Evolutionary conservation across 2,329 filamentous ascomycete species (phyloP).

Genomic region (Fusarium transvaalense): DNA sequence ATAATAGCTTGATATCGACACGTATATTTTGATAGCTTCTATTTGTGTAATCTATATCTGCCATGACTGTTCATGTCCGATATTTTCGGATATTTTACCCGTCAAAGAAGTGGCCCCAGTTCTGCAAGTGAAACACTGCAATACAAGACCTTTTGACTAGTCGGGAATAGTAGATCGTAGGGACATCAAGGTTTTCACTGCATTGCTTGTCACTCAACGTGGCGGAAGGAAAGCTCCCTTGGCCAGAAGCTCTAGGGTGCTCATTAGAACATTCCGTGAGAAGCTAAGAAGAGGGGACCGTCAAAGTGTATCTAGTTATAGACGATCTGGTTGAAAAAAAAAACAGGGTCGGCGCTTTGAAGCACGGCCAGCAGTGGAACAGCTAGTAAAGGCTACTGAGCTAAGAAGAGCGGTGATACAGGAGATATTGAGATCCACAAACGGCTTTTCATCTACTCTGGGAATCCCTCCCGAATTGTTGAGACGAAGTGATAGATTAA

Average conservation of each 20-base stretch:
- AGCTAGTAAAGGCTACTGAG: neutral
- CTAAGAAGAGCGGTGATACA: neutral
- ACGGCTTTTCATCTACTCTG: neutral
- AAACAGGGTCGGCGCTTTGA: neutral
- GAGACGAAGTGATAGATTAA: neutral
- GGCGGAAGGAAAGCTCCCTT: no score
- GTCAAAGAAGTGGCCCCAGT: no score
- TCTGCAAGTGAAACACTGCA: no score
- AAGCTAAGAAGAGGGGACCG: accelerated
- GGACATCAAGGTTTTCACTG: neutral
- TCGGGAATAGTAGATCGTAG: no score
- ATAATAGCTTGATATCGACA: no score
- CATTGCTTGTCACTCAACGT: neutral
- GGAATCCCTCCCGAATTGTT: neutral
- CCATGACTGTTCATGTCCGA: no score
- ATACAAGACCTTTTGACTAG: no score
- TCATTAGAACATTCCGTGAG: neutral
- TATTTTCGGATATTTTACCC: no score
- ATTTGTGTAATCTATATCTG: no score
- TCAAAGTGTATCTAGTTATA: neutral
- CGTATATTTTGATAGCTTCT: no score
- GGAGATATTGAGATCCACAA: neutral
- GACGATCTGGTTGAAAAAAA: neutral
- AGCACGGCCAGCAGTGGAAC: neutral
- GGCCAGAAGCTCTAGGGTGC: no score